Base-by-base conservation (phyloP, 495 filamentous ascomycete species). In the Daldinia loculata region DNA sequence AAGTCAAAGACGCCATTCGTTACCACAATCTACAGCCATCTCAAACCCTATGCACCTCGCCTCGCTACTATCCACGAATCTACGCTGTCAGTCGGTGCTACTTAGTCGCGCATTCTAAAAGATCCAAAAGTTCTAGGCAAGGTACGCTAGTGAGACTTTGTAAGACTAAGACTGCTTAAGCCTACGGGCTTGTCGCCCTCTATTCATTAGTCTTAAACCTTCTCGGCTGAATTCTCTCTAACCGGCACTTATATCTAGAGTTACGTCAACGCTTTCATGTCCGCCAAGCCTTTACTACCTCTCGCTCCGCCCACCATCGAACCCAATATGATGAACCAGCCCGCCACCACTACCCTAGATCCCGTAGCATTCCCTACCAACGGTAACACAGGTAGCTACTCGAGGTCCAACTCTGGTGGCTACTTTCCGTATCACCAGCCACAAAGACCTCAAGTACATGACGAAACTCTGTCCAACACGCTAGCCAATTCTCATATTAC, bases 381-480 rank as follows among this genome's bases (percentile, higher is more conserved):
- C 62, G 60, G 58, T 56, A 51, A 51, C 43, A 38, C 56, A 57
- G 58, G 39, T 15, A 53, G 61, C 55, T 66, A 63, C n/a, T 57
- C 71, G 51, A 70, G 74, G 41, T 63, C 75, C 1, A 66, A 53
- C 17, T 72, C 75, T 22, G 69, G 45, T 5, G 62, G 56, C 41
- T 75, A 74, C 62, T 74, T 75, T 9, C 15, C 67, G 57, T 70
- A 76, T 57, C 52, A 74, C 55, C 56, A 74, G 52, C 69, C 70
- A 63, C 69, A 75, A 69, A 52, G 62, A 30, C 48, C 56, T n/a
- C 61, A 70, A 22, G 63, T 77, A 9, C 78, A 82, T 59, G 70
- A 79, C 58, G 76, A 82, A 57, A 82, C 81, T 3, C 36, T 80
- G 29, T 77, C 80, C 69, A 84, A 83, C 63, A 80, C 83, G 5